phyloP scores from a whole-genome alignment of 495 filamentous ascomycete species.

The Aspergillus cristatus region DNA sequence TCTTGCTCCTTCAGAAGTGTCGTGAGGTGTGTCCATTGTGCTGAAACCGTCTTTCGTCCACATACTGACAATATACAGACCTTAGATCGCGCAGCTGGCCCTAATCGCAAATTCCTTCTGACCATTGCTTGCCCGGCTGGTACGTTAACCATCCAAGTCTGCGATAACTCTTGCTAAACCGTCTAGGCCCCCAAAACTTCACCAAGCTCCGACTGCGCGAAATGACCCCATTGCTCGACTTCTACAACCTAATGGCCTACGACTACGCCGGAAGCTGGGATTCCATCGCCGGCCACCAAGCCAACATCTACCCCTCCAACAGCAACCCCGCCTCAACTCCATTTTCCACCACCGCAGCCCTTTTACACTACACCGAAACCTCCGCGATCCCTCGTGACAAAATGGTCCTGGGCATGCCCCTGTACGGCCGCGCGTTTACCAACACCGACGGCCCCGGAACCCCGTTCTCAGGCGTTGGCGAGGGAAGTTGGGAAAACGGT shows the following conservation, averaged over 20 bases:
- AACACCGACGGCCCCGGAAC: constrained; percentile 64
- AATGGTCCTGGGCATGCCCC: constrained; percentile 76
- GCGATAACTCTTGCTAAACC: background rate
- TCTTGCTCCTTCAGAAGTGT: constrained; percentile 58
- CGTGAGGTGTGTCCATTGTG: constrained; percentile 38
- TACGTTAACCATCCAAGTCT: constrained; percentile 3
- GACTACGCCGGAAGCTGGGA: constrained; percentile 79
- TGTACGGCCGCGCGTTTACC: constrained; percentile 80
- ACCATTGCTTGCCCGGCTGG: constrained; percentile 61
- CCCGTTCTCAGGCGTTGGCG: constrained; percentile 59
- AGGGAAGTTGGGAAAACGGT: constrained; percentile 63
- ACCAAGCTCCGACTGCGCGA: constrained; percentile 50
- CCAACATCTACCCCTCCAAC: constrained; percentile 57
- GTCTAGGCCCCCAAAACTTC: constrained; percentile 50
- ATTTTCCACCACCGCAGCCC: constrained; percentile 35
- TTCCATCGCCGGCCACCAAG: constrained; percentile 61
- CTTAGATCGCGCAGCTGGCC: constrained; percentile 53
- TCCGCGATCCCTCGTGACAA: constrained; percentile 56
- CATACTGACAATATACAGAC: constrained; percentile 20
- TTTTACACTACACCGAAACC: constrained; percentile 50
- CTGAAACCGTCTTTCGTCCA: background rate
- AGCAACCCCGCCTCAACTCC: constrained; percentile 50
- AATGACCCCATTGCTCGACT: constrained; percentile 73
- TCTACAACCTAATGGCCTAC: constrained; percentile 76
- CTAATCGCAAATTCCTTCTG: constrained; percentile 55